phyloP scores from a whole-genome alignment of 805 yeast genomes.

The Lipomyces lipofer region DNA sequence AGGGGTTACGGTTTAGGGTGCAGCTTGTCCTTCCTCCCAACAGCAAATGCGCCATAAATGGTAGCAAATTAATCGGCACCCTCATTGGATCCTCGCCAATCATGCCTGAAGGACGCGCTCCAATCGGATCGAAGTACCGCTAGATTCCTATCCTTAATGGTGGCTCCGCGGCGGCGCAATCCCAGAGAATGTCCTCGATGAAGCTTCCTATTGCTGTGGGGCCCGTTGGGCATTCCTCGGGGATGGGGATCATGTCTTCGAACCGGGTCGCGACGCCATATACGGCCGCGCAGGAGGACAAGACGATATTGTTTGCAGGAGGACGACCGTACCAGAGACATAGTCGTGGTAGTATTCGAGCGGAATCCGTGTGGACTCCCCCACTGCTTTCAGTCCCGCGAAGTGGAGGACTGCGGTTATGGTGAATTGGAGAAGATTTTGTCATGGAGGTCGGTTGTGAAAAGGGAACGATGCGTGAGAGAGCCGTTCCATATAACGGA shows the following conservation, averaged over 20 bases:
- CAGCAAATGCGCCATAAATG: constrained; percentile 76
- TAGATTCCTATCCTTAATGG: constrained; percentile 53
- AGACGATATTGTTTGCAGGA: constrained; percentile 66
- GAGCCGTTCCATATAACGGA: constrained; percentile 60
- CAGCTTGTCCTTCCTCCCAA: constrained; percentile 64
- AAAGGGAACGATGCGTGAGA: constrained; percentile 50
- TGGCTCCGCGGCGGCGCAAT: constrained; percentile 47
- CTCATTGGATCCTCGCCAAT: constrained; percentile 83
- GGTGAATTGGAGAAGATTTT: constrained; percentile 50
- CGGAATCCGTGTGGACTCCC: constrained; percentile 70
- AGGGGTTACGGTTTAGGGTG: constrained; percentile 56
- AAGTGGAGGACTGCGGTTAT: constrained; percentile 70
- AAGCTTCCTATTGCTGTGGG: constrained; percentile 79
- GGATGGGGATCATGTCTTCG: constrained; percentile 72
- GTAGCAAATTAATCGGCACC: constrained; percentile 72
- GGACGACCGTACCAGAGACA: constrained; percentile 60
- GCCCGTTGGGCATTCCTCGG: constrained; percentile 71
- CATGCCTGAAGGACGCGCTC: constrained; percentile 79
- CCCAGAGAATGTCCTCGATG: constrained; percentile 63
- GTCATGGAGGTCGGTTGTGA: constrained; percentile 59
- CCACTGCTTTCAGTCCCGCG: constrained; percentile 83
- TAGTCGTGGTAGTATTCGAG: constrained; percentile 68
- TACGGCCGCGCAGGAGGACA: constrained; percentile 79
- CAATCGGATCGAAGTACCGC: constrained; percentile 81
- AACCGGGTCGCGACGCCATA: constrained; percentile 79